Percentiles rank a stretch among this genome's conserved stretches.
Conservation (phyloP, 2,329 filamentous ascomycete species). For the Blastomyces silverae region DNA sequence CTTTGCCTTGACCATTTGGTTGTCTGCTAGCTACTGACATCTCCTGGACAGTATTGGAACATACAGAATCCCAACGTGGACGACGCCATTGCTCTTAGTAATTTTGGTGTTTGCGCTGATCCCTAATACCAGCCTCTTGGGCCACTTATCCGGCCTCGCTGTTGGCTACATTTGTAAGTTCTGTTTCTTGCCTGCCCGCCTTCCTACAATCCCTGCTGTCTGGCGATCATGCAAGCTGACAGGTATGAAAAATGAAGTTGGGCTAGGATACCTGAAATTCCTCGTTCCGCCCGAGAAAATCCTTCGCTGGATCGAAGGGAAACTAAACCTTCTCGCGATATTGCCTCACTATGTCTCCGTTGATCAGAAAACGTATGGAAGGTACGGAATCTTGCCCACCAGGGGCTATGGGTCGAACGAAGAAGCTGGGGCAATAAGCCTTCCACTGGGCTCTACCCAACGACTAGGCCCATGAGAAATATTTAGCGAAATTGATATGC, state of each 20-base stretch:
- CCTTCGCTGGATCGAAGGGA: conserved; percentile 79
- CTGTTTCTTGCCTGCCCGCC: not conserved
- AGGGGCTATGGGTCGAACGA: conserved; percentile 31
- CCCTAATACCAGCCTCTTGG: conserved; percentile 74
- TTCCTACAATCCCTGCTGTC: not conserved
- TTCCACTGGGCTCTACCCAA: conserved; percentile 54
- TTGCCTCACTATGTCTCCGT: conserved; percentile 89
- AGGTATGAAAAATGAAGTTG: conserved; percentile 49
- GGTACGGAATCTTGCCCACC: conserved; percentile 79
- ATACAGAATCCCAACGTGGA: conserved; percentile 82
- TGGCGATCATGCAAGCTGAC: not conserved
- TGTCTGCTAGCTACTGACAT: conserved; percentile 16
- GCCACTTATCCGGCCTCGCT: conserved; percentile 74
- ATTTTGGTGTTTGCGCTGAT: conserved; percentile 69
- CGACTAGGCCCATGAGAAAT: conserved; percentile 56
- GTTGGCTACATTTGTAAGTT: conserved; percentile 79
- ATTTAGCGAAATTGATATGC: conserved; percentile 11
- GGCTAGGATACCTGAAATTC: conserved; percentile 80
- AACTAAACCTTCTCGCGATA: conserved; percentile 74
- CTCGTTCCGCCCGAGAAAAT: conserved; percentile 83
- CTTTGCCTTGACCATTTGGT: not conserved
- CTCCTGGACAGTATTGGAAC: conserved; percentile 46
- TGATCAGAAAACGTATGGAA: conserved; percentile 90
- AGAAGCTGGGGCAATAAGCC: conserved; percentile 48
- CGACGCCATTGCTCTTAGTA: conserved; percentile 70